Base-by-base conservation (phyloP, 306 rosid genomes). In the Pterocarpus macrocarpus region DNA sequence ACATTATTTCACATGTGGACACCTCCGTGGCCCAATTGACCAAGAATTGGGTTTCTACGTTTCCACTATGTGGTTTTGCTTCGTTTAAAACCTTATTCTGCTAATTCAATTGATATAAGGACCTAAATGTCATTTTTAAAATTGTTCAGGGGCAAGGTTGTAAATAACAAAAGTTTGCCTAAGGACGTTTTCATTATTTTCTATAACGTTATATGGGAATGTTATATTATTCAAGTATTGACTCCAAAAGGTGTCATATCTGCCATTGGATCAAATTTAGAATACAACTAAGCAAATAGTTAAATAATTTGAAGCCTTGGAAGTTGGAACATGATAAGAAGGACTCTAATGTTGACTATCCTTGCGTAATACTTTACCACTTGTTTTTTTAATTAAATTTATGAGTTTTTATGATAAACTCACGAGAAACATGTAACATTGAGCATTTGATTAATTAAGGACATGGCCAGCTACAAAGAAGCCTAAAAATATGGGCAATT, bases 371-470 rank as follows among this genome's bases (percentile, higher is more conserved):
- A 41, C 9, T 4, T 67, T 38, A 36, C 3, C 49, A 39, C 33
- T 8, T n/a, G 7, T 39, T 38, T n/a, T n/a, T 39, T 36, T 0
- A 2, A 13, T 61, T 6, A 61, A 39, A 4, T 47, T 45, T 16
- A 71, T 8, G 33, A 15, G 45, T 34, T 71, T 71, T 9, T 71
- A 52, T 34, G 62, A 35, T 15, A 53, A 33, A 53, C 33, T 53
- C 32, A 34, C 49, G 11, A 34, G 64, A 45, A 8, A 33, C 34
- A 52, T 52, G 49, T n/a, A 33, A 32, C 3, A 50, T 50, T 50
- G 76, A 50, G 45, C 14, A 49, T 71, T 33, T 71, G 45, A 50
- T 71, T 50, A 64, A 8, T 50, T 8, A 71, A 71, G 76, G 45
- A 34, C 13, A 15, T n/a, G 3, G 28, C 45, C 34, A 8, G 47